These are phyloP conservation scores for Zoysia japonica DNA, from an alignment of 176 grass and related monocot species.

Conservation along the genomic window DNA sequence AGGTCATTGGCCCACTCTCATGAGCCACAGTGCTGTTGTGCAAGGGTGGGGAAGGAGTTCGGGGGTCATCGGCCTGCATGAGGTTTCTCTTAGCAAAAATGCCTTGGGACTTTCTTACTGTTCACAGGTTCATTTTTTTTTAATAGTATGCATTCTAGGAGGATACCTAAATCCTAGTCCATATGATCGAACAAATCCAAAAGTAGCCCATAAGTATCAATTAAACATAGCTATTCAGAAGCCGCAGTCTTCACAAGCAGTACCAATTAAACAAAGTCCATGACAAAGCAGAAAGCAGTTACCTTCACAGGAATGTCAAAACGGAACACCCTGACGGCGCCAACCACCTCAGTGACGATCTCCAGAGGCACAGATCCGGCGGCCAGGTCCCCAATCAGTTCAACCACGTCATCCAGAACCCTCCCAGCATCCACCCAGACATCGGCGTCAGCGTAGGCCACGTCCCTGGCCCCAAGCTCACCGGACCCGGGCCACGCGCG, in stretches of 20 bases:
- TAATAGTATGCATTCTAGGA: not conserved
- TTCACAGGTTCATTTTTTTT: no score
- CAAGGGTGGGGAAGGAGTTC: no score
- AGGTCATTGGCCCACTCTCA: no score
- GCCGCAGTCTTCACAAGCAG: not conserved
- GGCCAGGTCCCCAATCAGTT: constrained; percentile 49
- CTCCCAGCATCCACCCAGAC: constrained; percentile 51
- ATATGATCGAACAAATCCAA: not conserved
- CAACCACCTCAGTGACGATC: constrained; percentile 49
- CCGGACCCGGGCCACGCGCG: constrained; percentile 25
- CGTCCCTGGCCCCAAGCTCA: constrained; percentile 30
- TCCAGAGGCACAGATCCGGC: constrained; percentile 51
- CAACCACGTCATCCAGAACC: constrained; percentile 46
- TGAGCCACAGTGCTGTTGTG: no score
- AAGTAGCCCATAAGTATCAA: not conserved
- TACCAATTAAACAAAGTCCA: not conserved
- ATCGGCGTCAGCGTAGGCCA: constrained; percentile 25
- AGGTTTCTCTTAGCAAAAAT: no score
- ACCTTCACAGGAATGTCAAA: constrained; percentile 55
- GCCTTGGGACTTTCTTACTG: no score
- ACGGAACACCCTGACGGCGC: constrained; percentile 29
- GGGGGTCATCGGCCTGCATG: no score
- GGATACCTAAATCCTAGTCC: not conserved
- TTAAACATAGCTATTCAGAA: not conserved
- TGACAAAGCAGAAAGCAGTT: not conserved